phyloP scores from a whole-genome alignment of 1,139 yeast species.

The Pichia sp. region DNA sequence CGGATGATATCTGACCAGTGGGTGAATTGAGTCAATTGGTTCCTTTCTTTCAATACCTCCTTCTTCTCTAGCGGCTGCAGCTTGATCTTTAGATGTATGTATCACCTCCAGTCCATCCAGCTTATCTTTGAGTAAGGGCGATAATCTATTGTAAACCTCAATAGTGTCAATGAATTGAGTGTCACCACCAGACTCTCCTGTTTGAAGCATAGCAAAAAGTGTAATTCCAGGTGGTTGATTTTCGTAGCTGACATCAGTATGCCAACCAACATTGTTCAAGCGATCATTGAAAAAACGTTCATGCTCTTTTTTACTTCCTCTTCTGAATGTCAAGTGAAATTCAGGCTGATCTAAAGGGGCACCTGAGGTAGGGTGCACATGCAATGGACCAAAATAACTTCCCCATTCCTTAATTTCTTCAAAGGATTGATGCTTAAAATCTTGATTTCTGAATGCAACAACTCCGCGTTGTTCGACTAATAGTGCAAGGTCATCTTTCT shows the following conservation, averaged over 20 bases:
- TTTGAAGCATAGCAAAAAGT: conserved; percentile 46
- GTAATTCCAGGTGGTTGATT: conserved; percentile 68
- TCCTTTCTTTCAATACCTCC: conserved; percentile 61
- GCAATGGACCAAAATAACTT: conserved; percentile 61
- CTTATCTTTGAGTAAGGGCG: conserved; percentile 55
- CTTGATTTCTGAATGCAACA: conserved; percentile 63
- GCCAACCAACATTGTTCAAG: conserved; percentile 47
- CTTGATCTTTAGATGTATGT: conserved; percentile 71
- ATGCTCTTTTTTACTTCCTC: conserved; percentile 40
- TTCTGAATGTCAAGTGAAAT: conserved; percentile 57
- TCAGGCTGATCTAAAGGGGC: conserved; percentile 58
- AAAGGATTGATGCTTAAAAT: conserved; percentile 46
- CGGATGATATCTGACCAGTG: conserved; percentile 66
- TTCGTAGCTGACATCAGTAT: conserved; percentile 68
- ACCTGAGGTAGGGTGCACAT: conserved; percentile 71
- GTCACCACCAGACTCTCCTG: conserved; percentile 52
- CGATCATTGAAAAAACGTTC: conserved; percentile 37
- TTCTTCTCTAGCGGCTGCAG: conserved; percentile 44
- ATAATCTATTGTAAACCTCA: conserved; percentile 63
- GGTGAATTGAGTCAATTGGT: conserved; percentile 60
- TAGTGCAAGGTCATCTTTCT: conserved; percentile 61
- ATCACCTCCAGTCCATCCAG: conserved; percentile 55
- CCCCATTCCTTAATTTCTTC: conserved; percentile 51
- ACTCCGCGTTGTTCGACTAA: conserved; percentile 65
- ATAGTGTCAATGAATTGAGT: conserved; percentile 61